These are phyloP conservation scores for Oryza brachyantha DNA, from an alignment of 176 grass and related monocot species.

Conservation along the genomic window DNA sequence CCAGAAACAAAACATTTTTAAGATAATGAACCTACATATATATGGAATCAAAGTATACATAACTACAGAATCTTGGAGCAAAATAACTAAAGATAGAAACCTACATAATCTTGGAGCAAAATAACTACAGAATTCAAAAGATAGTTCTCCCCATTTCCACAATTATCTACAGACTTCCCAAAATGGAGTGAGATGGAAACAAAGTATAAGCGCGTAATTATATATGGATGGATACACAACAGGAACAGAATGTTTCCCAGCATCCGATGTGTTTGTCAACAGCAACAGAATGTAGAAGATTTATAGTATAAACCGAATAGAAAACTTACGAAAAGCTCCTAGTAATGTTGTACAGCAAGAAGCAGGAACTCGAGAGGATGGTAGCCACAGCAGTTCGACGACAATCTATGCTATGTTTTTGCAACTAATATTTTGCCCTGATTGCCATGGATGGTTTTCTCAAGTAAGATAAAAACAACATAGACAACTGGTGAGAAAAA, in stretches of 20 bases:
- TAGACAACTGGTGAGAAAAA: too few relatives aligned
- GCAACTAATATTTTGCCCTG: too few relatives aligned
- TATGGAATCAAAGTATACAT: too few relatives aligned
- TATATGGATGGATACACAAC: neutral
- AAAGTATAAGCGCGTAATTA: neutral
- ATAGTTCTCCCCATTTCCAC: neutral
- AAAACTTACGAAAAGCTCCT: conserved; percentile 90
- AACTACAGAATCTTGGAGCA: too few relatives aligned
- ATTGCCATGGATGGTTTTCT: too few relatives aligned
- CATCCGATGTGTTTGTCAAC: neutral
- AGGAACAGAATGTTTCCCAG: neutral
- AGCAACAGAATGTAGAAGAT: neutral
- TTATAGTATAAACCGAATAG: neutral
- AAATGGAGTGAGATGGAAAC: neutral
- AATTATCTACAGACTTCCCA: neutral
- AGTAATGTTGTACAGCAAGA: conserved; percentile 90
- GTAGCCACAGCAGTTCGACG: too few relatives aligned
- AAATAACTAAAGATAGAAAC: conserved; percentile 15
- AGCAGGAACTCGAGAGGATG: conserved; percentile 94
- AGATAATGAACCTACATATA: too few relatives aligned
- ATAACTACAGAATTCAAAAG: conserved; percentile 14
- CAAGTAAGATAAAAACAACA: too few relatives aligned
- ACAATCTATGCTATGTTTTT: too few relatives aligned
- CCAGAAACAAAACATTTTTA: too few relatives aligned
- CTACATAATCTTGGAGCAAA: conserved; percentile 15